A percentile compares a stretch with the other conserved stretches of the same genome.
Conservation (phyloP, 129 eudicot species). For the Saposhnikovia divaricata region DNA sequence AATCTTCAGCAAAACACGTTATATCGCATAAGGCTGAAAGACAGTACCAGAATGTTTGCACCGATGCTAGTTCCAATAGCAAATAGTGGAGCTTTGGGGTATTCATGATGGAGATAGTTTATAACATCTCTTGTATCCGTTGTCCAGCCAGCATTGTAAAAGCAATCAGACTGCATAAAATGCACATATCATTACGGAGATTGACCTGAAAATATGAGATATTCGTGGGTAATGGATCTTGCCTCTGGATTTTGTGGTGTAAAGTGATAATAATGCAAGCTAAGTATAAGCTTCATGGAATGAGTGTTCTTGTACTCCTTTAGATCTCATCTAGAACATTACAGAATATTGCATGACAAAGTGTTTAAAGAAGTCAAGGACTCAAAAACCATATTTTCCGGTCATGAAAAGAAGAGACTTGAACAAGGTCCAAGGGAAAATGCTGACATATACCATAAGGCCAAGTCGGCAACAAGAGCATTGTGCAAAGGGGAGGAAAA, state of each 20-base stretch:
- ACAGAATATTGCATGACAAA: not conserved
- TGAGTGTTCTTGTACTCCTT: not conserved
- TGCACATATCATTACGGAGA: not conserved
- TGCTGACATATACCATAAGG: not conserved
- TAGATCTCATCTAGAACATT: not conserved
- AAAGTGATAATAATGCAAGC: slow-evolving; percentile 2
- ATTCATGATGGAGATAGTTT: slow-evolving; percentile 52
- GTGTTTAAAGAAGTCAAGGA: not conserved
- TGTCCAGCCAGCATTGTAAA: slow-evolving; percentile 98
- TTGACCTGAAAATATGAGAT: slow-evolving; percentile 11
- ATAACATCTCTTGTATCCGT: slow-evolving; percentile 62
- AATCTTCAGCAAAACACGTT: not conserved
- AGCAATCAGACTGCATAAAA: slow-evolving; percentile 81
- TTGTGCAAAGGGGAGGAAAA: not conserved
- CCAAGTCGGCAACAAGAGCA: not conserved
- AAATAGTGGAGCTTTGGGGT: slow-evolving; percentile 66
- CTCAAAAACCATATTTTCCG: not conserved
- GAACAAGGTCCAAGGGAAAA: not conserved
- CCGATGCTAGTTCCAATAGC: slow-evolving; percentile 89
- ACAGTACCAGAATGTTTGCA: slow-evolving; percentile 76
- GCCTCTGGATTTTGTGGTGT: slow-evolving; percentile 1
- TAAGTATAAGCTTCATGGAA: not conserved
- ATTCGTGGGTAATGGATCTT: not conserved
- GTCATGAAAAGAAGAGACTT: not conserved
- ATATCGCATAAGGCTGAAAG: not conserved